Conservation (phyloP, 1,284 basidiomycete genomes). For the Heterobasidion occidentale region DNA sequence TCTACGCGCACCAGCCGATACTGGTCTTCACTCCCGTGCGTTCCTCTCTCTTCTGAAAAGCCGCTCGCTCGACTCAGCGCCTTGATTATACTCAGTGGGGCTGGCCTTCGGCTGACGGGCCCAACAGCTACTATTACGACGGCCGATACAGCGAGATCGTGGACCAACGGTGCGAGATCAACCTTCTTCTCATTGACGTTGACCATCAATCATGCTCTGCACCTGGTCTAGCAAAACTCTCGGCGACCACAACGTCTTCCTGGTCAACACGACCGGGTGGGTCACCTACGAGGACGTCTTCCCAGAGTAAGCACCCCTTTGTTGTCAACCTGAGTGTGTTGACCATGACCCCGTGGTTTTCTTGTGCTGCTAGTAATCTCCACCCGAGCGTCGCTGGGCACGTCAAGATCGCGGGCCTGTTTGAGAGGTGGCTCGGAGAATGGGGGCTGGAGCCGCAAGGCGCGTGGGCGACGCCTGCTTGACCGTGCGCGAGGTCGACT, state of each 20-base stretch:
- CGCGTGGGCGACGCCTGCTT: conserved; percentile 18
- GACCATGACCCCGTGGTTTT: neutral
- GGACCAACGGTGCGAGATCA: conserved; percentile 25
- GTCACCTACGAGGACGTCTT: conserved; percentile 44
- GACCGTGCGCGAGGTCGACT: neutral
- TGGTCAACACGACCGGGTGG: conserved; percentile 54
- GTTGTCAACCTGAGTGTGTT: neutral
- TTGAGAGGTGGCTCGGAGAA: conserved; percentile 33
- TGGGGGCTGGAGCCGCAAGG: conserved; percentile 32
- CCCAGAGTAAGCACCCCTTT: conserved; percentile 26
- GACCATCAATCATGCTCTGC: neutral
- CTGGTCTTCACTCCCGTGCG: conserved; percentile 48
- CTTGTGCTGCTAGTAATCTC: conserved; percentile 26
- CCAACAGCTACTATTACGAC: conserved; percentile 38
- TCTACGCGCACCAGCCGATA: conserved; percentile 39
- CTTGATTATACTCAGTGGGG: conserved; percentile 33
- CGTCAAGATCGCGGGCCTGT: conserved; percentile 37
- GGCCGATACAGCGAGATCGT: conserved; percentile 41
- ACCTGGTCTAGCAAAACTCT: conserved; percentile 19
- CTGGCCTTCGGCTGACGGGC: conserved; percentile 45
- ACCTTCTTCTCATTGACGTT: neutral
- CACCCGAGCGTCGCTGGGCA: conserved; percentile 44
- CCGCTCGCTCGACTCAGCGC: neutral
- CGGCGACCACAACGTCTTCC: conserved; percentile 41
- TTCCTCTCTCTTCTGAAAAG: conserved; percentile 1